Conservation (phyloP, 768 basidiomycete species). For the Leccinum aurantiacum region DNA sequence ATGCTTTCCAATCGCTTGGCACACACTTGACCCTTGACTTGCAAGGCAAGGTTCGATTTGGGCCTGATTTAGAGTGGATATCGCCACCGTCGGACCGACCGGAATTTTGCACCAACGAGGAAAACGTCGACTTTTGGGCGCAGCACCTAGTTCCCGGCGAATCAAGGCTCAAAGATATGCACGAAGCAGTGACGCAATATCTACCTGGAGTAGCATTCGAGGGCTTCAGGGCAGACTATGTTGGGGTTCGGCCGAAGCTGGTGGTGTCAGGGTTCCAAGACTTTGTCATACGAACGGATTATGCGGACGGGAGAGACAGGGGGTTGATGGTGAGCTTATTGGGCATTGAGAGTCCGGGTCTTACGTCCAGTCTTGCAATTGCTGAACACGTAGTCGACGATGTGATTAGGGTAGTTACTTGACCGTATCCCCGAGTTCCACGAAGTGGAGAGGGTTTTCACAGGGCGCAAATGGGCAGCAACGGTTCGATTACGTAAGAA, state of each 20-base stretch:
- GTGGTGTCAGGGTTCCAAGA: conserved; percentile 83
- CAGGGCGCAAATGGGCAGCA: too few relatives aligned
- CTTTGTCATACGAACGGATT: conserved; percentile 71
- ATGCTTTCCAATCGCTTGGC: conserved; percentile 82
- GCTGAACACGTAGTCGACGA: conserved; percentile 79
- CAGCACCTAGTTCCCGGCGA: conserved; percentile 63
- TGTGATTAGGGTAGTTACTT: conserved; percentile 24
- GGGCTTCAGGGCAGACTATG: conserved; percentile 78
- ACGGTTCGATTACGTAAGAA: too few relatives aligned
- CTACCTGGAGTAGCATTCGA: conserved; percentile 60
- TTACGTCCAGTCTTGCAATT: conserved; percentile 85
- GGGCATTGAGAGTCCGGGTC: conserved; percentile 91
- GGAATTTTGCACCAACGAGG: conserved; percentile 35
- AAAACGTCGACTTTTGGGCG: conserved; percentile 75
- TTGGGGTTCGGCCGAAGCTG: conserved; percentile 87
- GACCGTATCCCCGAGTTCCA: too few relatives aligned
- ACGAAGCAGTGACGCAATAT: conserved; percentile 69
- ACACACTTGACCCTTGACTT: conserved; percentile 91
- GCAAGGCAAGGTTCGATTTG: conserved; percentile 82
- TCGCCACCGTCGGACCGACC: conserved; percentile 42
- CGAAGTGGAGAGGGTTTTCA: too few relatives aligned
- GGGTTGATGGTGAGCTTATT: conserved; percentile 73
- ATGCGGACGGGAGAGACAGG: conserved; percentile 40
- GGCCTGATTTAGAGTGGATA: conserved; percentile 91
- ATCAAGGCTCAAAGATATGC: conserved; percentile 61